Base-by-base conservation (phyloP, 2,329 filamentous ascomycete species). In the Davidsoniella virescens region DNA sequence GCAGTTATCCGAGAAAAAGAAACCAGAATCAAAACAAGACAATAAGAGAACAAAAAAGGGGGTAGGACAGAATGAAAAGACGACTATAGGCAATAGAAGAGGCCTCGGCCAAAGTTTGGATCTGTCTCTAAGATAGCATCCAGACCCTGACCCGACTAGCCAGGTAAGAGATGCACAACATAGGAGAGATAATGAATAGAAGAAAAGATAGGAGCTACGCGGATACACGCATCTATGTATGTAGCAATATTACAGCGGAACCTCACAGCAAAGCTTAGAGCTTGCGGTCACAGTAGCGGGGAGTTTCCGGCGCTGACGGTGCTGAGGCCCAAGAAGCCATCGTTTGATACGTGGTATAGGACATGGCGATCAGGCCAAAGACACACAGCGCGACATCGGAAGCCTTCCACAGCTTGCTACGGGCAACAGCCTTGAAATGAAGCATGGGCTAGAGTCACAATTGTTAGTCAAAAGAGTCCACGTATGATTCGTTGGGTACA, bases 331-430 rank as follows among this genome's bases (percentile, higher is more conserved):
- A 98, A 64, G 84, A 93, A 61, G 82, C 75, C 44, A 95, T 69
- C 0, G 92, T 98, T 59, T 96, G 69, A 36, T 75, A 72, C 0
- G 92, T 96, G 0, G 92, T 94, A 64, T 98, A 98, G 5, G 76
- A 76, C 84, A 96, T 98, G 58, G 86, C 86, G 16, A 87, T 64
- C 49, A 88, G 67, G 6, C 92, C 92, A 59, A 96, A 87, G 52
- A 87, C 68, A 58, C 86, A 83, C 36, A 98, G 77, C 0, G 70
- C 57, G 39, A 95, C 70, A 59, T 98, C 90, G 5, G 81, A 71
- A 12, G 75, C 65, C 55, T 78, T 82, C 64, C 87, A 83, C 55
- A 78, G 70, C 41, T 66, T 71, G 49, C 70, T 84, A 52, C 71
- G 78, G 1, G 88, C 84, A 25, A 94, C 83, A 10, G 78, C 87